Evolutionary conservation across 2,329 filamentous ascomycete genomes (phyloP).

Genomic region (Botryotinia globosa): DNA sequence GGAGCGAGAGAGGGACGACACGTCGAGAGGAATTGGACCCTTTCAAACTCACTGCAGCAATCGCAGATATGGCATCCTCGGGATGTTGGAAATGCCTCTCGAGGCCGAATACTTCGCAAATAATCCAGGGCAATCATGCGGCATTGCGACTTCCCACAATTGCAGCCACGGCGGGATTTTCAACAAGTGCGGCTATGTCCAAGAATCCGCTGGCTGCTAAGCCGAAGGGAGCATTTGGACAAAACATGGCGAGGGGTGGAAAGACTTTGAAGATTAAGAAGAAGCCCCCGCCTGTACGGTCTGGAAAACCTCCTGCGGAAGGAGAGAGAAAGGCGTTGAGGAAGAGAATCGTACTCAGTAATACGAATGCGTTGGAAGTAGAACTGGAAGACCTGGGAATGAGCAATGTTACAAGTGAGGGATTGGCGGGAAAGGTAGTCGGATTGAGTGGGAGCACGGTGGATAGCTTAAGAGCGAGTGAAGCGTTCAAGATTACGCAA

Average conservation of each 20-base stretch:
- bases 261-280: slow-evolving; percentile 47
- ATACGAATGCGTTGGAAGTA: slow-evolving; percentile 86
- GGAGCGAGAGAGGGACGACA: slow-evolving; percentile 13
- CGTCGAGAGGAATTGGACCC: neutral
- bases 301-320: slow-evolving; percentile 55
- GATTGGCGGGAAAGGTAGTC: slow-evolving; percentile 61
- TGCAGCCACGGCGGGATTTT: slow-evolving; percentile 28
- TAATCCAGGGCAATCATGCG: slow-evolving; percentile 39
- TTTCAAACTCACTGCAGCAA: neutral
- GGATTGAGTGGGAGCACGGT: slow-evolving; percentile 67
- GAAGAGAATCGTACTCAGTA: slow-evolving; percentile 88
- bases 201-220: slow-evolving; percentile 14
- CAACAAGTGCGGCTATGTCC: slow-evolving; percentile 34
- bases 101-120: slow-evolving; percentile 45
- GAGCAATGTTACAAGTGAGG: slow-evolving; percentile 55
- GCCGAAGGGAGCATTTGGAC: slow-evolving; percentile 13
- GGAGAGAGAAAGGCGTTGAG: slow-evolving; percentile 86
- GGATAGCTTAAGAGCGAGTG: slow-evolving; percentile 76
- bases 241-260: slow-evolving; percentile 23
- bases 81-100: slow-evolving; percentile 59
- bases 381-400: slow-evolving; percentile 58
- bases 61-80: slow-evolving; percentile 50
- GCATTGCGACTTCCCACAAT: slow-evolving; percentile 37
- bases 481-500: slow-evolving; percentile 89
- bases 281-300: slow-evolving; percentile 39